These are phyloP conservation scores for Phytophthora pisi DNA, from an alignment of 352 stramenopile species.

Conservation along the genomic window DNA sequence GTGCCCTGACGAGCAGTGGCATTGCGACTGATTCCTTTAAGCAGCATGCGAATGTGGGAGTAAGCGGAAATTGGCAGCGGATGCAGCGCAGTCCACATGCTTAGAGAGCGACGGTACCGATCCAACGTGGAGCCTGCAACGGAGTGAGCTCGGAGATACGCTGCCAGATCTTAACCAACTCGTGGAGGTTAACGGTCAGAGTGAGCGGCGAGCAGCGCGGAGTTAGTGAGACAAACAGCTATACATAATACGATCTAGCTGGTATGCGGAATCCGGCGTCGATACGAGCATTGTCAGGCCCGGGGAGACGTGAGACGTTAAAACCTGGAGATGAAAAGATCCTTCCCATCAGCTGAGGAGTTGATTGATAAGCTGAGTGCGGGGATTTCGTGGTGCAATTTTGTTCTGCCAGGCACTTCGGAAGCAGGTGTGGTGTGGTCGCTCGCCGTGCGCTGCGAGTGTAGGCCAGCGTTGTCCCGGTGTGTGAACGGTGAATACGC, in stretches of 20 bases:
- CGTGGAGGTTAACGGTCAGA: background rate
- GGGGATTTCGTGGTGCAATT: constrained; percentile 8
- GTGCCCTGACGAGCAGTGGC: no score
- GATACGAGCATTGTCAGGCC: background rate
- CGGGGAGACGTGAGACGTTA: constrained; percentile 4
- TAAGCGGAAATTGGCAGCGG: background rate
- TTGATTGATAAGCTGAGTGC: constrained; percentile 3
- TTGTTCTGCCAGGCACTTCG: constrained; percentile 24
- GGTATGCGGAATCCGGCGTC: constrained; percentile 6
- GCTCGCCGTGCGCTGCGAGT: no score
- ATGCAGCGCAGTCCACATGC: background rate
- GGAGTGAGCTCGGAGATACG: constrained; percentile 16
- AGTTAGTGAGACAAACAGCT: constrained; percentile 12
- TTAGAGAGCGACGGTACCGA: background rate
- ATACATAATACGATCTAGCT: background rate
- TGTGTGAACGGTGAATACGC: constrained; percentile 11
- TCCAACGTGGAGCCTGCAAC: constrained; percentile 5
- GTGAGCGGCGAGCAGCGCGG: constrained; percentile 6
- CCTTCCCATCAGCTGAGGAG: constrained; percentile 8
- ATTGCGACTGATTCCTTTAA: no score
- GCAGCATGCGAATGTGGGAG: no score
- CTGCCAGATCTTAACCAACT: constrained; percentile 9
- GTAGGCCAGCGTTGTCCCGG: constrained; percentile 7
- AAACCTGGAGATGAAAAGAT: constrained; percentile 6
- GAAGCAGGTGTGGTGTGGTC: constrained; percentile 17